Evolutionary conservation across 108 stramenopile genomes (phyloP).

Genomic region (Ochromonas danica): DNA sequence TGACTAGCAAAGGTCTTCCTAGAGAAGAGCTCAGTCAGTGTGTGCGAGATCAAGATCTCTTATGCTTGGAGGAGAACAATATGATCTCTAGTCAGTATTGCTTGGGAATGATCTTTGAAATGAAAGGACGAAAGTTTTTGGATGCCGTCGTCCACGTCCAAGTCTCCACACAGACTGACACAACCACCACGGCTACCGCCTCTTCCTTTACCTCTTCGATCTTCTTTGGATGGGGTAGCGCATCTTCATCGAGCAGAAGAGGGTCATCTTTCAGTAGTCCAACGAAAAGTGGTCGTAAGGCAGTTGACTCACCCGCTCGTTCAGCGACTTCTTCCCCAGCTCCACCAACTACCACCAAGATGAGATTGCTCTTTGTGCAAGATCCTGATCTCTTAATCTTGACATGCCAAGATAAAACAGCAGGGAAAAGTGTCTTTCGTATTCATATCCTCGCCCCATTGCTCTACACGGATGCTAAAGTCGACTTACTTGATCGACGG

Average conservation of each 20-base stretch:
- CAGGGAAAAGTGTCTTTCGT: background rate
- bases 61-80: background rate
- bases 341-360: background rate
- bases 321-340: background rate
- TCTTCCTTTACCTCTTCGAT: background rate
- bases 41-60: background rate
- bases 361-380: slow-evolving; percentile 12
- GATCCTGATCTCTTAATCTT: slow-evolving; percentile 1
- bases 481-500: background rate
- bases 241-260: no score
- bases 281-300: background rate
- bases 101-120: background rate
- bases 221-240: background rate
- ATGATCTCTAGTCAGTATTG: background rate
- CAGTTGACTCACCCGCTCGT: background rate
- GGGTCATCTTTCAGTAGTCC: no score
- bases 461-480: background rate
- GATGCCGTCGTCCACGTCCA: background rate
- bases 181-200: background rate
- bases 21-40: background rate
- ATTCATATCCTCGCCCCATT: background rate
- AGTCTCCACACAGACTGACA: background rate
- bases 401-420: background rate
- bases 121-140: slow-evolving; percentile 6
- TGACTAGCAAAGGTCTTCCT: background rate